Conservation (phyloP, 805 yeast species). For the Candida glaebosa region DNA sequence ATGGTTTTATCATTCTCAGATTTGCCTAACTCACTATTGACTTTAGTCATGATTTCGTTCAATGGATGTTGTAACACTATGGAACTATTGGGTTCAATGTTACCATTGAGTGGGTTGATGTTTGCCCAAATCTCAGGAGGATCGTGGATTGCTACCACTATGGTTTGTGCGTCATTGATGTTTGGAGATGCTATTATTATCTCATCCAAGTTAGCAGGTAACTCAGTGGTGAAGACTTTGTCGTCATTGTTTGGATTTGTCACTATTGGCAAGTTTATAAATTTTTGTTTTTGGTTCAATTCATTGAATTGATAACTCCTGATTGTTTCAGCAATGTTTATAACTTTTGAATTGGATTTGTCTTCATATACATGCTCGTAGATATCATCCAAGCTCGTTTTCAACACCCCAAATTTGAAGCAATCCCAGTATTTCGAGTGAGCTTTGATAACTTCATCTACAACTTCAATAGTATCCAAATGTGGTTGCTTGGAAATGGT, state of each 20-base stretch:
- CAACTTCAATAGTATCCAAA: slow-evolving; percentile 70
- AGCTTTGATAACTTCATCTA: slow-evolving; percentile 72
- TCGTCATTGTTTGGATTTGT: slow-evolving; percentile 15
- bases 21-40: slow-evolving; percentile 30
- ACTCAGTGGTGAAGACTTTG: slow-evolving; percentile 32
- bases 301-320: slow-evolving; percentile 65
- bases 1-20: slow-evolving; percentile 12
- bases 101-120: slow-evolving; percentile 74
- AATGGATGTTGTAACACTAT: slow-evolving; percentile 73
- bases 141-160: slow-evolving; percentile 78
- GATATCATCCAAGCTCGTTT: slow-evolving; percentile 36
- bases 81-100: slow-evolving; percentile 67
- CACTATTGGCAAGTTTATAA: slow-evolving; percentile 67
- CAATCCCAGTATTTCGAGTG: slow-evolving; percentile 90
- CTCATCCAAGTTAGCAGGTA: slow-evolving; percentile 54
- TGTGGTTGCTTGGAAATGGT: slow-evolving; percentile 65
- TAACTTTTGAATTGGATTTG: slow-evolving; percentile 28
- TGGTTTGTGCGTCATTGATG: slow-evolving; percentile 58
- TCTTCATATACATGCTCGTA: slow-evolving; percentile 25
- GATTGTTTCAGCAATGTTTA: slow-evolving; percentile 68
- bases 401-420: slow-evolving; percentile 58
- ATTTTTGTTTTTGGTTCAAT: slow-evolving; percentile 50
- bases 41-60: slow-evolving; percentile 55
- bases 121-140: slow-evolving; percentile 92
- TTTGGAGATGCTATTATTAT: slow-evolving; percentile 70